Evolutionary conservation across 768 basidiomycete genomes (phyloP).

Genomic region (Amyloporia xantha): DNA sequence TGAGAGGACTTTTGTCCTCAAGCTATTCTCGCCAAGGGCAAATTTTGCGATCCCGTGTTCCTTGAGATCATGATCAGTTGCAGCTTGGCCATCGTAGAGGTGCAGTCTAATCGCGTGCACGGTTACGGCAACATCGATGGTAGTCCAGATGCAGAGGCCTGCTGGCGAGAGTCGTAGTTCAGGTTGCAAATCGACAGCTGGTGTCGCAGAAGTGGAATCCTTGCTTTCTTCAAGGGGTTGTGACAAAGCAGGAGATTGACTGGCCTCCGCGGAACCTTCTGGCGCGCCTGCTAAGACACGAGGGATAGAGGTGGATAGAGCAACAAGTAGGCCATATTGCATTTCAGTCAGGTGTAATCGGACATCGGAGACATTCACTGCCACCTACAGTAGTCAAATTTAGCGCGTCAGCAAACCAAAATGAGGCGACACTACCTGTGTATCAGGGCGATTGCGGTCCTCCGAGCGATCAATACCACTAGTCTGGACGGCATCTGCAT

Average conservation of each 20-base stretch:
- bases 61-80: slow-evolving; percentile 48
- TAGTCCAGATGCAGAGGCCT: slow-evolving; percentile 44
- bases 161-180: slow-evolving; percentile 39
- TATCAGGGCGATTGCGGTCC: slow-evolving; percentile 58
- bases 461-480: slow-evolving; percentile 45
- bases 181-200: slow-evolving; percentile 42
- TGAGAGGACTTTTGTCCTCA: slow-evolving; percentile 76
- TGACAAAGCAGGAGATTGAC: slow-evolving; percentile 8
- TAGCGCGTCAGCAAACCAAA: neutral
- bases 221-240: slow-evolving; percentile 3
- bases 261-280: slow-evolving; percentile 32
- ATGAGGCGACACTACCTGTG: slow-evolving; percentile 45
- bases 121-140: slow-evolving; percentile 66
- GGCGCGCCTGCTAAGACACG: slow-evolving; percentile 47
- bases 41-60: slow-evolving; percentile 82
- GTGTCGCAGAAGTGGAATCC: slow-evolving; percentile 11
- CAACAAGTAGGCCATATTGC: slow-evolving; percentile 71
- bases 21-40: slow-evolving; percentile 68
- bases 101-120: slow-evolving; percentile 75
- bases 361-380: slow-evolving; percentile 74
- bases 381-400: slow-evolving; percentile 39
- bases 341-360: slow-evolving; percentile 76
- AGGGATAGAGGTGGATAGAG: slow-evolving; percentile 62
- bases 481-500: slow-evolving; percentile 60
- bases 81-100: slow-evolving; percentile 69